Conservation (phyloP, 371 early-diverging fungal genomes). For the Rhizopus stolonifer region DNA sequence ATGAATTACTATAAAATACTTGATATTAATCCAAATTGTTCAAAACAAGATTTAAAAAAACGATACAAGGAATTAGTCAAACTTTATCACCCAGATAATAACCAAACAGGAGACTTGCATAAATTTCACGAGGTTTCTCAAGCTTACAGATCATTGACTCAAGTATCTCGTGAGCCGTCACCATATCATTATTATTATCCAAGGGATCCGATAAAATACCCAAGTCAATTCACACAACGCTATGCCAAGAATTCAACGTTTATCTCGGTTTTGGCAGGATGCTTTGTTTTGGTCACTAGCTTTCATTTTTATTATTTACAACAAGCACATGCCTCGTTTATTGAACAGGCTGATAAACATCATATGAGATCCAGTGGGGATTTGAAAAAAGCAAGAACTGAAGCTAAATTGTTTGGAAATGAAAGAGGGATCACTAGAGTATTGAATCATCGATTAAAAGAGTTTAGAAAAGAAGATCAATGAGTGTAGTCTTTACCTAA, state of each 20-base stretch:
- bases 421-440: slow-evolving; percentile 42
- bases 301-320: slow-evolving; percentile 27
- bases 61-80: slow-evolving; percentile 45
- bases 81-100: slow-evolving; percentile 39
- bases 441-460: slow-evolving; percentile 31
- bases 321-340: slow-evolving; percentile 23
- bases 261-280: slow-evolving; percentile 32
- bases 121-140: slow-evolving; percentile 34
- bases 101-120: slow-evolving; percentile 27
- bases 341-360: slow-evolving; percentile 36
- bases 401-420: slow-evolving; percentile 44
- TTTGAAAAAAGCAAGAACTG: slow-evolving; percentile 39
- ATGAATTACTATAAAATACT: slow-evolving; percentile 37
- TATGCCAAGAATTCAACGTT: slow-evolving; percentile 38
- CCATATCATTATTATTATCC: slow-evolving; percentile 18
- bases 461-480: slow-evolving; percentile 17
- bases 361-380: slow-evolving; percentile 35
- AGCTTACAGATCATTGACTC: slow-evolving; percentile 41
- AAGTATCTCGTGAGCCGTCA: no score
- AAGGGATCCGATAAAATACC: slow-evolving; percentile 15
- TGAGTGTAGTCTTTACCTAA: no score
- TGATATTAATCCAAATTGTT: slow-evolving; percentile 20
- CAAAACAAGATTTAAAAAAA: slow-evolving; percentile 33
- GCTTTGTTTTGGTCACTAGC: slow-evolving; percentile 23
- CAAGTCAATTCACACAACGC: slow-evolving; percentile 23